Evolutionary conservation across 129 eudicot species (phyloP).

Genomic region (Flaveria brownii): DNA sequence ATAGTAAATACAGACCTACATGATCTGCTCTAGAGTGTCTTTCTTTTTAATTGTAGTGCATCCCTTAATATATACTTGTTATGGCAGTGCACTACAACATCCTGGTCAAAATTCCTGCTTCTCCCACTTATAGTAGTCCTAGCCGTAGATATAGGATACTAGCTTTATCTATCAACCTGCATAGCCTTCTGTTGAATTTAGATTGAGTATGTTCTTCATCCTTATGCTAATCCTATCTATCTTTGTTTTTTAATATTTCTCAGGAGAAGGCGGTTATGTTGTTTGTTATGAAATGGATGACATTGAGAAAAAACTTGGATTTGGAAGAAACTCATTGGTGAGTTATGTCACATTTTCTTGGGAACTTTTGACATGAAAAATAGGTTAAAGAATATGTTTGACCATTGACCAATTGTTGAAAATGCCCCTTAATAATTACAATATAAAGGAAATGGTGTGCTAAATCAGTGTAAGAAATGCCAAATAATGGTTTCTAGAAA

Average conservation of each 20-base stretch:
- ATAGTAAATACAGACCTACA: too few species aligned
- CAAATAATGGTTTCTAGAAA: not conserved
- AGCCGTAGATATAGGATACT: not conserved
- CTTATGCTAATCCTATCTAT: conserved; percentile 8
- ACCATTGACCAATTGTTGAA: not conserved
- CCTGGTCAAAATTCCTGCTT: too few species aligned
- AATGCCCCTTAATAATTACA: not conserved
- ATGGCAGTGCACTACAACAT: too few species aligned
- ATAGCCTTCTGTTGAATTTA: not conserved
- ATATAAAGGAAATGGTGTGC: not conserved
- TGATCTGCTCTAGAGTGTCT: not conserved
- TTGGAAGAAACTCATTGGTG: conserved; percentile 97
- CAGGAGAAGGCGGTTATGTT: conserved; percentile 95
- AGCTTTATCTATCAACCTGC: not conserved
- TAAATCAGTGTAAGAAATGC: not conserved
- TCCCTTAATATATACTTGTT: too few species aligned
- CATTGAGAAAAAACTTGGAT: conserved; percentile 89
- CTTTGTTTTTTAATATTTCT: not conserved
- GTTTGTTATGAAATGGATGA: conserved; percentile 96
- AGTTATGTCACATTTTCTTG: conserved; percentile 23
- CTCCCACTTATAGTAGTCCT: too few species aligned
- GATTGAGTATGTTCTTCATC: conserved; percentile 6
- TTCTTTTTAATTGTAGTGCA: not conserved
- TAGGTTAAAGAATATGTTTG: not conserved
- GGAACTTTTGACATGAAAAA: conserved; percentile 5